Conservation (phyloP, 148 eudicot species). For the Vaccinium darrowii region DNA sequence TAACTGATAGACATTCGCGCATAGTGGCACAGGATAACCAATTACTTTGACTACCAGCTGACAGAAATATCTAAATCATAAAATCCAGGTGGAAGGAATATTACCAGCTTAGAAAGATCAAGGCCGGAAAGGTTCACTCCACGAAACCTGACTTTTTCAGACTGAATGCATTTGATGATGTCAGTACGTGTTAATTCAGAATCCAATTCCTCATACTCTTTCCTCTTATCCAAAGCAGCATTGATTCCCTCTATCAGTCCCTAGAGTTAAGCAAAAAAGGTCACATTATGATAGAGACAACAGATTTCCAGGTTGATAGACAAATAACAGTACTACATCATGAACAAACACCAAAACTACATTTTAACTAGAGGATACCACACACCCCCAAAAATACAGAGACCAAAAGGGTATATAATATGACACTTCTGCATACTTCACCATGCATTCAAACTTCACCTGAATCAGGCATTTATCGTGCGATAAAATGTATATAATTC, state of each 20-base stretch:
- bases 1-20: no score
- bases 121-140: conserved; percentile 91
- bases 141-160: conserved; percentile 79
- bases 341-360: neutral
- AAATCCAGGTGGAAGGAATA: neutral
- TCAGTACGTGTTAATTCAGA: conserved; percentile 82
- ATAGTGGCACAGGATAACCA: neutral
- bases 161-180: conserved; percentile 88
- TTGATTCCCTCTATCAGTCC: conserved; percentile 70
- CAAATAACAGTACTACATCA: neutral
- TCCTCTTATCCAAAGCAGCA: conserved; percentile 54
- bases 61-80: conserved; percentile 9
- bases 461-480: neutral
- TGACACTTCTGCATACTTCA: neutral
- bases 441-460: neutral
- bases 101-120: conserved; percentile 95
- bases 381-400: neutral
- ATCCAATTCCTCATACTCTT: conserved; percentile 59
- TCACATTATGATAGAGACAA: neutral
- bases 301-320: neutral
- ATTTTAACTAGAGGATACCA: neutral
- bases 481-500: neutral
- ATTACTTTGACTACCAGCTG: neutral
- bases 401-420: neutral
- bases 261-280: conserved; percentile 33